These are phyloP conservation scores for Penicillium silybi DNA, from an alignment of 495 filamentous ascomycete genomes.

Conservation along the genomic window DNA sequence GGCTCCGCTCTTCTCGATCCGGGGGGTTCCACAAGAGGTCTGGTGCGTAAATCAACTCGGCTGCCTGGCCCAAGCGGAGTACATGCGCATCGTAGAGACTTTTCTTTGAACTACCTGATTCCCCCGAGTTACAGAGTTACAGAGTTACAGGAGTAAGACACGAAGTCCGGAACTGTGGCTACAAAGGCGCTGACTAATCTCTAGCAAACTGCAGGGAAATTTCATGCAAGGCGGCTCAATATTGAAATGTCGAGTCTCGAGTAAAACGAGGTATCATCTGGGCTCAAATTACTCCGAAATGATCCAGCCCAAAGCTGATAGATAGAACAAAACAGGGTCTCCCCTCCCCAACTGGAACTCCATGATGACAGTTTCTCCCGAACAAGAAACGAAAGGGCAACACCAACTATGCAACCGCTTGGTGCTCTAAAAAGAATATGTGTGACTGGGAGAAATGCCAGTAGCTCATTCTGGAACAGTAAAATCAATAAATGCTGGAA, in stretches of 20 bases:
- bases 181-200: not conserved
- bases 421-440: constrained; percentile 12
- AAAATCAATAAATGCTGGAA: constrained; percentile 9
- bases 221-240: not conserved
- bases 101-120: not conserved
- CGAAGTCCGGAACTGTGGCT: not conserved
- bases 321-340: not conserved
- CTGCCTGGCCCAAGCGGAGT: constrained; percentile 11
- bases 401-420: constrained; percentile 21
- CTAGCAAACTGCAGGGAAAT: not conserved
- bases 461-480: constrained; percentile 10
- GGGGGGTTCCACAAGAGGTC: constrained; percentile 15
- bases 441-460: constrained; percentile 1
- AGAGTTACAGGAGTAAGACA: not conserved
- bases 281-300: constrained; percentile 13
- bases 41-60: constrained; percentile 17
- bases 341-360: constrained; percentile 3
- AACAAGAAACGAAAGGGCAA: constrained; percentile 11
- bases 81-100: constrained; percentile 11
- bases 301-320: constrained; percentile 4
- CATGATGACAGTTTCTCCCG: constrained; percentile 5
- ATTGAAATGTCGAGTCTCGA: not conserved
- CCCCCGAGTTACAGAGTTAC: no score
- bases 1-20: constrained; percentile 1
- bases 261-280: constrained; percentile 9